Conservation (phyloP, 768 basidiomycete species). For the Boletus reticuloceps region DNA sequence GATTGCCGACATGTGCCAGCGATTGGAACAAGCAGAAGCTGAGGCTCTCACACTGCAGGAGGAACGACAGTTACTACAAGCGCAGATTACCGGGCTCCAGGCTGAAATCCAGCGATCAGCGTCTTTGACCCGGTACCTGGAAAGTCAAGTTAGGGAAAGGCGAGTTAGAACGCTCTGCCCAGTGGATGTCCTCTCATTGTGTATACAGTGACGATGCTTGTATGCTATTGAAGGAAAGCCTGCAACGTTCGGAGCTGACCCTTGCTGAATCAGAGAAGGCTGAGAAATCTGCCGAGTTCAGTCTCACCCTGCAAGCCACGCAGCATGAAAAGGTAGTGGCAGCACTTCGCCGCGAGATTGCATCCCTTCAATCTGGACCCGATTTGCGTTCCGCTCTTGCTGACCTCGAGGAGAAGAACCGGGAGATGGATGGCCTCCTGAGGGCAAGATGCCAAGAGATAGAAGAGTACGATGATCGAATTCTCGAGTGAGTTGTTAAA, state of each 20-base stretch:
- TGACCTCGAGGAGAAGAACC: constrained; percentile 66
- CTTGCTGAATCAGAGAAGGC: constrained; percentile 55
- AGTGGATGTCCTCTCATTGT: constrained; percentile 3
- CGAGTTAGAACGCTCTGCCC: constrained; percentile 26
- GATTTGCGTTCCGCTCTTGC: constrained; percentile 53
- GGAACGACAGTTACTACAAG: constrained; percentile 53
- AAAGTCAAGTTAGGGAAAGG: constrained; percentile 65
- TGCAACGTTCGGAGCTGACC: constrained; percentile 40
- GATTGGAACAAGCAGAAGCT: constrained; percentile 40
- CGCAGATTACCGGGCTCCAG: constrained; percentile 54
- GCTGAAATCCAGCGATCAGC: constrained; percentile 64
- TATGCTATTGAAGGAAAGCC: constrained; percentile 37
- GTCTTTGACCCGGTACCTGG: constrained; percentile 60
- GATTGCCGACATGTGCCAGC: constrained; percentile 35
- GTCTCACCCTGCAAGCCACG: constrained; percentile 58
- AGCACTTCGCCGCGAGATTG: constrained; percentile 57
- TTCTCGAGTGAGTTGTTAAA: constrained; percentile 56
- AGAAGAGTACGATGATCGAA: constrained; percentile 80
- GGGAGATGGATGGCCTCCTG: constrained; percentile 74
- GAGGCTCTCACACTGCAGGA: constrained; percentile 40
- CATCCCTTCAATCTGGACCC: constrained; percentile 48
- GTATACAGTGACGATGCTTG: constrained; percentile 47
- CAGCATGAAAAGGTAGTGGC: constrained; percentile 66
- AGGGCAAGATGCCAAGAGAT: constrained; percentile 71
- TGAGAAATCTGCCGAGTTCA: constrained; percentile 61